phyloP scores from a whole-genome alignment of 2,329 filamentous ascomycete genomes.

The Pseudogymnoascus sp. region DNA sequence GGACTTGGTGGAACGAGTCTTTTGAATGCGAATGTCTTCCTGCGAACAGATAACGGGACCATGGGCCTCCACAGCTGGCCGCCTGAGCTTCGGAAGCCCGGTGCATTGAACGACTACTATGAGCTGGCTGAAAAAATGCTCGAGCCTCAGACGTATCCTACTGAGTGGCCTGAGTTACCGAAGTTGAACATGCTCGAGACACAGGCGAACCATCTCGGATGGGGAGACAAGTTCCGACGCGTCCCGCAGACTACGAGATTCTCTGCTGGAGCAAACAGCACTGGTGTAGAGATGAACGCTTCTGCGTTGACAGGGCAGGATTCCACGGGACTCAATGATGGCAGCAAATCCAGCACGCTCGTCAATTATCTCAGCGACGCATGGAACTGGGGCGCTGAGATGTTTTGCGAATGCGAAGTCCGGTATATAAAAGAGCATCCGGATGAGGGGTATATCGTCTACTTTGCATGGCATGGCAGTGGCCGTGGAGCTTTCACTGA shows the following conservation, averaged over 20 bases:
- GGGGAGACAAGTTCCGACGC: constrained; percentile 45
- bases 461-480: constrained; percentile 56
- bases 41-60: constrained; percentile 49
- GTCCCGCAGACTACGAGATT: constrained; percentile 59
- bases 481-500: constrained; percentile 48
- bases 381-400: constrained; percentile 65
- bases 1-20: constrained; percentile 58
- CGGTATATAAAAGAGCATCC: constrained; percentile 50
- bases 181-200: constrained; percentile 51
- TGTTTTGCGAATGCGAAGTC: constrained; percentile 64
- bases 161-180: constrained; percentile 48
- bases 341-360: constrained; percentile 57
- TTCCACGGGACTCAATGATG: constrained; percentile 57
- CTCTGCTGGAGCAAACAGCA: constrained; percentile 50
- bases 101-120: constrained; percentile 47
- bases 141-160: constrained; percentile 51
- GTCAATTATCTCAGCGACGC: constrained; percentile 62
- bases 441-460: constrained; percentile 52
- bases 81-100: constrained; percentile 41
- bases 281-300: constrained; percentile 56
- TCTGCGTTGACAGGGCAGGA: constrained; percentile 57
- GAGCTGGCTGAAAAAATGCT: constrained; percentile 47
- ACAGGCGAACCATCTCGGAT: constrained; percentile 46
- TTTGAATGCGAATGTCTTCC: constrained; percentile 60
- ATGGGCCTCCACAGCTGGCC: constrained; percentile 52